These are phyloP conservation scores for Curvularia lunata DNA, from an alignment of 2,329 filamentous ascomycete species.

Conservation along the genomic window DNA sequence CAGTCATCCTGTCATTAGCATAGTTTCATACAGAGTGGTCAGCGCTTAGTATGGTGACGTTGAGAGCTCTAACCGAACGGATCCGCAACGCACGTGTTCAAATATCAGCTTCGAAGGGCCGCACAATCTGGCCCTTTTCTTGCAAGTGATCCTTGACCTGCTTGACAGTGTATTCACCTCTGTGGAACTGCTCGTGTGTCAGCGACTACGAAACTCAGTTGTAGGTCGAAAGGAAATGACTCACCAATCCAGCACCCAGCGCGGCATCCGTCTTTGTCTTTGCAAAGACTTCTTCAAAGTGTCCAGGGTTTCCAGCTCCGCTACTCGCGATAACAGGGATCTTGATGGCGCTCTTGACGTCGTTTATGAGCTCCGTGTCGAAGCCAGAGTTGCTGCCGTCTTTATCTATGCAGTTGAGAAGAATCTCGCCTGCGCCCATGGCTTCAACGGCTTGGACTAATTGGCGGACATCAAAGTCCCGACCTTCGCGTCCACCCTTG, in stretches of 20 bases:
- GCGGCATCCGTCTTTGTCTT: slow-evolving; percentile 89
- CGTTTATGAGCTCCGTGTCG: slow-evolving; percentile 86
- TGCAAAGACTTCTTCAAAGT: slow-evolving; percentile 90
- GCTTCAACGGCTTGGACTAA: slow-evolving; percentile 88
- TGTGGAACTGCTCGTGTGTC: slow-evolving; percentile 71
- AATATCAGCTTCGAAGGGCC: slow-evolving; percentile 68
- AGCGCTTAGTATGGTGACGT: background rate
- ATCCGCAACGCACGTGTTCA: background rate
- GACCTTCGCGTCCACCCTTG: slow-evolving; percentile 92
- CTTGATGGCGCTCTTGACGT: slow-evolving; percentile 83
- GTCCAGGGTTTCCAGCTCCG: slow-evolving; percentile 83
- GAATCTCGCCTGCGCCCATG: slow-evolving; percentile 92
- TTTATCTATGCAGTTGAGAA: slow-evolving; percentile 97
- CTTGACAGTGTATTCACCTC: slow-evolving; percentile 91
- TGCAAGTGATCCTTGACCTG: slow-evolving; percentile 87
- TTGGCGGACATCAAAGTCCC: slow-evolving; percentile 90
- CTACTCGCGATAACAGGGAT: slow-evolving; percentile 97
- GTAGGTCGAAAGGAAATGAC: slow-evolving; percentile 34
- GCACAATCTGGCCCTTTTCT: slow-evolving; percentile 75
- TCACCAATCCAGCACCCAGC: slow-evolving; percentile 87
- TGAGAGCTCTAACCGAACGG: too few species aligned
- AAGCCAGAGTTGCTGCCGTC: slow-evolving; percentile 95
- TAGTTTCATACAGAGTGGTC: background rate
- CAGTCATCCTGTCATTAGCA: background rate
- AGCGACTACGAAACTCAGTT: slow-evolving; percentile 2